Evolutionary conservation across 129 eudicot species (phyloP).

Genomic region (Tagetes patula): DNA sequence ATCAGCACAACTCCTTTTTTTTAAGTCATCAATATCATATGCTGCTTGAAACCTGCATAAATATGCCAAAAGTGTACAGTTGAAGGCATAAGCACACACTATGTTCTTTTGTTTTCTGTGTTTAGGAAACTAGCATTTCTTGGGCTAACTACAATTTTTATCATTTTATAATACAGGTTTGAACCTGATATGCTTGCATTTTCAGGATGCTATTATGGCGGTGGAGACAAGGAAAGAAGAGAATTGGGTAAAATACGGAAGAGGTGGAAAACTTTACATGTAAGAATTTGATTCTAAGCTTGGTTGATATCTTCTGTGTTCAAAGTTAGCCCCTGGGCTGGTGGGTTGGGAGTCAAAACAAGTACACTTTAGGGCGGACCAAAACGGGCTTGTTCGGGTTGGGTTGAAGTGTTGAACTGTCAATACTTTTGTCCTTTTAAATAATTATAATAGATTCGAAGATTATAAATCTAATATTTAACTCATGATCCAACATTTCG

Average conservation of each 20-base stretch:
- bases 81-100: neutral
- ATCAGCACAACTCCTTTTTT: constrained; percentile 12
- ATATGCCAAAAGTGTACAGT: neutral
- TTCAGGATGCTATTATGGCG: constrained; percentile 96
- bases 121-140: constrained; percentile 30
- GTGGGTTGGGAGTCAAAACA: neutral
- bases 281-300: constrained; percentile 36
- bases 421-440: neutral
- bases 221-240: constrained; percentile 81
- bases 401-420: neutral
- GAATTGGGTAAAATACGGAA: constrained; percentile 74
- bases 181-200: constrained; percentile 99
- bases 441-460: neutral
- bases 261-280: constrained; percentile 97
- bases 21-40: constrained; percentile 12
- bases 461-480: neutral
- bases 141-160: constrained; percentile 25
- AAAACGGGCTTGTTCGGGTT: neutral
- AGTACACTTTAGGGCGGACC: neutral
- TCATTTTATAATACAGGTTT: constrained; percentile 56
- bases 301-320: constrained; percentile 9
- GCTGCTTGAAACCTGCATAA: constrained; percentile 17
- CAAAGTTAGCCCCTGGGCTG: constrained; percentile 5
- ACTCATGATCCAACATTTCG: neutral
- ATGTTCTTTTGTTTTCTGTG: neutral